Evolutionary conservation across 2,329 filamentous ascomycete species (phyloP).

Genomic region (Exophiala sideris): DNA sequence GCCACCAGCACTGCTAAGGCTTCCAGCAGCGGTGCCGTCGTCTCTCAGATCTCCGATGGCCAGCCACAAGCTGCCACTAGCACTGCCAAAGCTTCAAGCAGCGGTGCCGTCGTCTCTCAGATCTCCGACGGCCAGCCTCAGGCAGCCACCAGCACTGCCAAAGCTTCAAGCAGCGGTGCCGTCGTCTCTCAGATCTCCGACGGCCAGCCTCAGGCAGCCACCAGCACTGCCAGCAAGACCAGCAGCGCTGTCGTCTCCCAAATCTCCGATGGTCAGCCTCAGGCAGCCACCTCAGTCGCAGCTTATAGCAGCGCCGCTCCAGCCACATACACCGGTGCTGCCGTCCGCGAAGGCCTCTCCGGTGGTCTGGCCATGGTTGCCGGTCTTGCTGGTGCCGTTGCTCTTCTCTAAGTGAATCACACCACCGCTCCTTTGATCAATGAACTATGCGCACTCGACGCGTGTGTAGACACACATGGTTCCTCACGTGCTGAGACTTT

Average conservation of each 20-base stretch:
- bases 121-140: conserved; percentile 19
- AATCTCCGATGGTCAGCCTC: conserved; percentile 24
- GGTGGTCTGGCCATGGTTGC: conserved; percentile 22
- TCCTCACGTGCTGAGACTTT: neutral
- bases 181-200: conserved; percentile 12
- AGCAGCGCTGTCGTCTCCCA: conserved; percentile 20
- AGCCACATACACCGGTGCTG: conserved; percentile 23
- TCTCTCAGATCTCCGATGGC: conserved; percentile 16
- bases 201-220: conserved; percentile 17
- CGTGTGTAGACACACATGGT: neutral
- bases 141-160: neutral
- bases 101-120: conserved; percentile 20
- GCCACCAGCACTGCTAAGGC: conserved; percentile 4
- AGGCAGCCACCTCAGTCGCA: conserved; percentile 12
- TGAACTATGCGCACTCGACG: neutral
- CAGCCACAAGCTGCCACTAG: conserved; percentile 11
- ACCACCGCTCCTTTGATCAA: neutral
- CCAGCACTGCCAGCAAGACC: neutral
- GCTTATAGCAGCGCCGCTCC: conserved; percentile 35
- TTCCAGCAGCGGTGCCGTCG: conserved; percentile 26
- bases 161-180: neutral
- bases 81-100: too few species aligned
- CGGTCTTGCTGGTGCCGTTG: conserved; percentile 22
- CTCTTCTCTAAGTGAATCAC: conserved; percentile 14
- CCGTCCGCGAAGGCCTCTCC: conserved; percentile 16